Base-by-base conservation (phyloP, 2,329 filamentous ascomycete genomes). In the Aureobasidium sp. region DNA sequence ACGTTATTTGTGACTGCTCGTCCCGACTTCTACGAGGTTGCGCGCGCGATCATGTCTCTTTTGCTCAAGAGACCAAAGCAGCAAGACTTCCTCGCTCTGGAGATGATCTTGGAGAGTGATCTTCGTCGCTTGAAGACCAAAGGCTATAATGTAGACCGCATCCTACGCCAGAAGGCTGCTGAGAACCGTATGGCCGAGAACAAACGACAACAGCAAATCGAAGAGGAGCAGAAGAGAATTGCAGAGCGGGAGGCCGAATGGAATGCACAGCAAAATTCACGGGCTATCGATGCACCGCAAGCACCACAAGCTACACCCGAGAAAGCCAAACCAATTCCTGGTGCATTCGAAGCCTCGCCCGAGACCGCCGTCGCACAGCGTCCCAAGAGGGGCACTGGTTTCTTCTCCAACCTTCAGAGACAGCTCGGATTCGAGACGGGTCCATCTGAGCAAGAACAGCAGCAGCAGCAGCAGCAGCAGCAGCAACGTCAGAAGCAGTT, bases 111-210 rank as follows among this genome's bases (percentile, higher is more conserved):
- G 38, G 93, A 89, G 61, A 85, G 94, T 9, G 90, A 93, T 66
- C 79, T 99, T 25, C 82, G 88, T 49, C 86, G 92, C 55, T 77
- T 99, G 42, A 86, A 90, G 67, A 85, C 86, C 62, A 90, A 94
- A 64, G 94, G 94, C 1, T 97, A 96, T 78, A 97, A 99, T 66
- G 94, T 99, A 40, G 90, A 96, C 69, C 87, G 94, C 53, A 97
- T 99, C 64, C 79, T 99, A 23, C 84, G 90, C 38, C 87, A 87
- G 58, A 95, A 95, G 75, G 90, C 88, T 21, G 89, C 89, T 2
- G 91, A 97, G 72, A 89, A 90, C 6, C 84, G 89, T 57, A 85
- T 97, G 65, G 90, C 89, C 0, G 92, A 96, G 69, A 88, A 89
- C 67, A 85, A 90, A 70, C 83, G 89, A 51, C 85, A 87, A 68